Base-by-base conservation (phyloP, 1,284 basidiomycete genomes). In the Sporisorium sorghi region DNA sequence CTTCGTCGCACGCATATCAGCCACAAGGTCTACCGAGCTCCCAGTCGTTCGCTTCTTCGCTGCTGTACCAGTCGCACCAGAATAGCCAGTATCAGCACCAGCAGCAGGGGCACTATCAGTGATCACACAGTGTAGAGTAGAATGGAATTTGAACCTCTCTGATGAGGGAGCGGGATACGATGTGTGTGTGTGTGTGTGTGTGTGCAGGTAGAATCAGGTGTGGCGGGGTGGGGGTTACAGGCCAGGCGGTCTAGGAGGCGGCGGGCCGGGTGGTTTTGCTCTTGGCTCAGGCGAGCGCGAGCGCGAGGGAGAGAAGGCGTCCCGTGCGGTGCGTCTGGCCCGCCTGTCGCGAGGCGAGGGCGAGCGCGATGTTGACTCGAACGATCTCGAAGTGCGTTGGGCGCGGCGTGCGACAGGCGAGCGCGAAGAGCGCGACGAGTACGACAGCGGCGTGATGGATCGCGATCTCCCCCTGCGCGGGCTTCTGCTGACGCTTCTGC, bases 191-290 rank as follows among this genome's bases (percentile, higher is more conserved):
- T 42, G 4, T 19, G 26, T 43, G 52, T 44, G 43, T 30, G 51
- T 43, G 24, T 42, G 4, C n/a, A n/a, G n/a, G n/a, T n/a, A n/a
- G n/a, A n/a, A n/a, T n/a, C n/a, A n/a, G 12, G 43, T 46, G 35
- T 28, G 32, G 42, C 11, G 30, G 4, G 12, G 23, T 11, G 32
- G n/a, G 14, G 26, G 28, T 68, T 58, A 76, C 6, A 76, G 59
- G 7, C 73, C 70, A 14, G 73, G 69, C 8, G 73, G 73, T 11
- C 73, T 42, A 19, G 73, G 73, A 28, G 63, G 68, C 23, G 63
- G 68, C 21, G 71, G 61, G 28, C 62, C 55, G 15, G 67, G 73
- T 1, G 64, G 40, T 15, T 4, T 53, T 26, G 43, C n/a, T n/a
- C n/a, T n/a, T n/a, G n/a, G n/a, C n/a, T n/a, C n/a, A n/a, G n/a